Conservation (phyloP, 345 rosid genomes). For the Citrus maxima region DNA sequence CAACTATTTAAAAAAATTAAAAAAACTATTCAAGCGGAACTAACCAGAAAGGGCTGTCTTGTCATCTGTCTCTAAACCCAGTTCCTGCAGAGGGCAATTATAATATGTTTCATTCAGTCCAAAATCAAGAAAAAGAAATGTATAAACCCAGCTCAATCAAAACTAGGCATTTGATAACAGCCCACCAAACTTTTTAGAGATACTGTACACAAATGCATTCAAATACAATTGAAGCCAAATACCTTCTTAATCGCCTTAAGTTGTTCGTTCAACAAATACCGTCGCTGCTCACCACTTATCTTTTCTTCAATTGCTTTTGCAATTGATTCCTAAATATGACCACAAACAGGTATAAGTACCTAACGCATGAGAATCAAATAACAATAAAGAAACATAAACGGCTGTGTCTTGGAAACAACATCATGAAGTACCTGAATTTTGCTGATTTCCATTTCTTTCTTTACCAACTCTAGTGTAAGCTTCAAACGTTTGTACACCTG, state of each 20-base stretch:
- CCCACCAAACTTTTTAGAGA: neutral
- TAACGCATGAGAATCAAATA: slow-evolving; percentile 8
- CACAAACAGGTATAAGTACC: neutral
- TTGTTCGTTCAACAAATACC: slow-evolving; percentile 95
- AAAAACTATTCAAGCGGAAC: slow-evolving; percentile 24
- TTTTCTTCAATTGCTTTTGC: slow-evolving; percentile 99
- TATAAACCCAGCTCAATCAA: neutral
- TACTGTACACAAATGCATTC: neutral
- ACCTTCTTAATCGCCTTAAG: slow-evolving; percentile 99
- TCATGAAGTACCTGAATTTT: slow-evolving; percentile 74
- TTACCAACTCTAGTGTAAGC: slow-evolving; percentile 79
- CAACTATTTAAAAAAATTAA: slow-evolving; percentile 5
- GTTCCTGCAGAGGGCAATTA: slow-evolving; percentile 57
- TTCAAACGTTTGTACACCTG: slow-evolving; percentile 92
- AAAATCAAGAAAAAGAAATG: slow-evolving; percentile 9
- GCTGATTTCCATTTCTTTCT: slow-evolving; percentile 97
- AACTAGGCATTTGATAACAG: neutral
- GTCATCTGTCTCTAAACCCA: slow-evolving; percentile 97
- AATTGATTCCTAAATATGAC: slow-evolving; percentile 68
- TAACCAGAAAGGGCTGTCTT: slow-evolving; percentile 95
- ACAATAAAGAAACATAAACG: neutral
- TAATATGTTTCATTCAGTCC: slow-evolving; percentile 15
- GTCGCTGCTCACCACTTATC: slow-evolving; percentile 97
- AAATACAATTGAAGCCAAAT: slow-evolving; percentile 8
- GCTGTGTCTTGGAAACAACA: neutral